A percentile compares a stretch with the other conserved stretches of the same genome.
Evolutionary conservation across 345 rosid genomes (phyloP).

Genomic region (Murraya koenigii): DNA sequence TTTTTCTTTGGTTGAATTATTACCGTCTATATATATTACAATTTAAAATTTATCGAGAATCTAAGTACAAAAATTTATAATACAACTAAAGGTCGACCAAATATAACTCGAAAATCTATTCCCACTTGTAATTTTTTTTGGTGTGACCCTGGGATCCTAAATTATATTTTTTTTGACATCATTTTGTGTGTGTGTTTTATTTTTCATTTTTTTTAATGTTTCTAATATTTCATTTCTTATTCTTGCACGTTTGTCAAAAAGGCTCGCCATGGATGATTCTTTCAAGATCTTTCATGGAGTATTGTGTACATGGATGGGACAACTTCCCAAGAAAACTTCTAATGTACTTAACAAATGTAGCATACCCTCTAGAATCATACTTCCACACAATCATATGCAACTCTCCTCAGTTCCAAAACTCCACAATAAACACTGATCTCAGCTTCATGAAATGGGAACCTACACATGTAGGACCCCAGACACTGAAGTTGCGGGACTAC

Average conservation of each 20-base stretch:
- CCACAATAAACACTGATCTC: conserved; percentile 17
- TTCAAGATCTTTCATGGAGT: conserved; percentile 29
- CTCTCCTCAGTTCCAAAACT: conserved; percentile 35
- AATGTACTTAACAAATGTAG: conserved; percentile 35
- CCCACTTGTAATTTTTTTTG: too few relatives aligned
- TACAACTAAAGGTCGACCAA: too few relatives aligned
- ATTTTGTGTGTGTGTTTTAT: too few relatives aligned
- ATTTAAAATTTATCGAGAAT: too few relatives aligned
- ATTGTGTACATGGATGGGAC: conserved; percentile 37
- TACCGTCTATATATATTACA: too few relatives aligned
- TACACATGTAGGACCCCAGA: background rate
- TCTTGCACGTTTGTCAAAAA: background rate
- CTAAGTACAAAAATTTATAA: too few relatives aligned
- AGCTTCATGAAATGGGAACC: conserved; percentile 17
- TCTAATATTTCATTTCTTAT: background rate
- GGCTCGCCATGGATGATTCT: conserved; percentile 40
- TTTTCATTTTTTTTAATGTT: too few relatives aligned
- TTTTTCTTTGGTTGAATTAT: too few relatives aligned
- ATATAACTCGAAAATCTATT: too few relatives aligned
- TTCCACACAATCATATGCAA: conserved; percentile 42
- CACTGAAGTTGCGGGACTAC: background rate
- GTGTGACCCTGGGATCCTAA: too few relatives aligned
- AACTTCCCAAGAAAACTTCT: conserved; percentile 36
- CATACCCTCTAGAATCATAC: conserved; percentile 30
- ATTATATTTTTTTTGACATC: too few relatives aligned